Evolutionary conservation across 192 early-diverging fungal genomes (phyloP), one percentile per base, ranked within the genome.

Genomic region (Kappamyces sp.): DNA sequence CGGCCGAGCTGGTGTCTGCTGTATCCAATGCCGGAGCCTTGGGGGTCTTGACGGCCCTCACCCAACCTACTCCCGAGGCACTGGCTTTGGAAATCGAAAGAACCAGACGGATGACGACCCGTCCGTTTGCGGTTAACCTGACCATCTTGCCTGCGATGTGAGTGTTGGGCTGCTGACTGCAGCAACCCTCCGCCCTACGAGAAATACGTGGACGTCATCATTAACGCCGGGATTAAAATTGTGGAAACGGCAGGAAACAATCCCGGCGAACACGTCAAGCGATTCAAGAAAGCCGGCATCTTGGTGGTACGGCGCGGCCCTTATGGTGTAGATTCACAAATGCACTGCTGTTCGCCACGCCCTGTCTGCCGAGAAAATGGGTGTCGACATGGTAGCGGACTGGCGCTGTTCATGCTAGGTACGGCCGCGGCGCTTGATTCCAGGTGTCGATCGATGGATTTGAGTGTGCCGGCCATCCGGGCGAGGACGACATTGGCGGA

Each of bases 241-340:
- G 88, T 90, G 15, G 88, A 88, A 70, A 90, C 88, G 55, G 88
- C 88, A 32, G 88, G 88, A 49, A 90, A 89, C 77, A 90, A 90
- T 63, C 88, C 88, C 41, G 82, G 82, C 41, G 69, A 73, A 42
- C 79, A 86, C 66, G 84, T 88, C 65, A 85, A 82, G 66, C 70
- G 75, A 40, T 84, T 90, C 72, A 90, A 89, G 73, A 68, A 76
- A 39, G 87, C 86, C 34, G 66, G 71, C 37, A 66, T 72, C 54
- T 46, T 23, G 23, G 23, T 23, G 23, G 23, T 23, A 23, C 23
- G 15, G 15, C 51, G 0, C 10, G 39, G 23, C 39, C 39, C 79
- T 79, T 47, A 73, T 79, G 53, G 58, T 84, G 61, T 84, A 88
- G 40, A 83, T 90, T 58, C 88, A 90, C 79, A 90, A 90, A 63